Base-by-base conservation (phyloP, 345 rosid species). In the Dipteronia sinensis region DNA sequence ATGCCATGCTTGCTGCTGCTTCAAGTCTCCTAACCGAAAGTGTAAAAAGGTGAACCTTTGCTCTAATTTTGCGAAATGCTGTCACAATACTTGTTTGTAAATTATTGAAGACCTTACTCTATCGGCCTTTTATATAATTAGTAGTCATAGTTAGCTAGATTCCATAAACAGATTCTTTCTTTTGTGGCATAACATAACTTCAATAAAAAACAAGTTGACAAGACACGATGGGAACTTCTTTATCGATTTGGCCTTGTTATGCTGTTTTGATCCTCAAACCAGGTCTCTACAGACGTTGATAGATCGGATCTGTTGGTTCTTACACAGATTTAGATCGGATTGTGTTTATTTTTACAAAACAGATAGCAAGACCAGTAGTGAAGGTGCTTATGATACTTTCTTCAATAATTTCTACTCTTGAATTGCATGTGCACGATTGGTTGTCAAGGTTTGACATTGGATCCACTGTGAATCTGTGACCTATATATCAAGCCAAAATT, bases 1-100 rank as follows among this genome's bases (percentile, higher is more conserved):
- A 10, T 22, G 25, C 63, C 23, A 19, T 9, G 44, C 65, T 40
- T 64, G 62, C 53, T 47, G 79, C 69, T 73, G 83, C 69, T 76
- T 68, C 58, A 31, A 47, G 25, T 56, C 78, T 22, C 11, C n/a
- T 7, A n/a, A 11, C 34, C 20, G 6, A 42, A 68, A 31, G 0
- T 73, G 78, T 69, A 56, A 19, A 20, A 73, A 79, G 64, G 71
- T 82, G 64, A 83, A 68, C 34, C 78, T 42, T 76, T 55, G 80
- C 63, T 76, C 75, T 49, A 67, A 38, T 76, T 78, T 79, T 71
- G 67, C 56, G 6, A 78, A 51, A 63, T 27, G 55, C 42, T 69
- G 78, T 61, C 11, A 16, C 38, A 67, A n/a, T 23, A 51, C 82
- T 16, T 82, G 61, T 62, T 46, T 69, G 25, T 75, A 77, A 80